Evolutionary conservation across 306 rosid species (phyloP).

Genomic region (Clitoria ternatea): DNA sequence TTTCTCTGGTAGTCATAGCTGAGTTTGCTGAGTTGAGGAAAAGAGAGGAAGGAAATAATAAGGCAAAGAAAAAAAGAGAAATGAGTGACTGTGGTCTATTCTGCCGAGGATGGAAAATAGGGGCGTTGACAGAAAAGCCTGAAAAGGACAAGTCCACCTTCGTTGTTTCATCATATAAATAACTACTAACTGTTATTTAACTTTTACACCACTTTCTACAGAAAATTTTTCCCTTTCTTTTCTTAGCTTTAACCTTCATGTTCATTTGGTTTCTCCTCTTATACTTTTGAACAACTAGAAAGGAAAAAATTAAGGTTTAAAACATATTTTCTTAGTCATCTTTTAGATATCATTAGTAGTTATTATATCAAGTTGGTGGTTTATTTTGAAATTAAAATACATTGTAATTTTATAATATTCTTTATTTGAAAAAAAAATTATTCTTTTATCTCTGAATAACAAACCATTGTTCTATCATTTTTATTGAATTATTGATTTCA

Average conservation of each 20-base stretch:
- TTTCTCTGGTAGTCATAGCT: constrained; percentile 69
- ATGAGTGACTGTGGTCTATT: neutral
- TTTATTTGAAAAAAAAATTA: too few species aligned
- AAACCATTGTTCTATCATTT: too few species aligned
- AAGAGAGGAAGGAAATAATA: neutral
- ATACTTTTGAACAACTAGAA: neutral
- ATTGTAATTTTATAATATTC: too few species aligned
- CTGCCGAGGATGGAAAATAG: neutral
- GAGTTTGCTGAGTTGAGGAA: neutral
- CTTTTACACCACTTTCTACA: neutral
- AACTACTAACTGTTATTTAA: neutral
- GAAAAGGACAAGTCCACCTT: constrained; percentile 14
- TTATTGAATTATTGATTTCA: too few species aligned
- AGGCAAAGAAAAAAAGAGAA: constrained; percentile 1
- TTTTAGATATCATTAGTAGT: too few species aligned
- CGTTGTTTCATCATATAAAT: neutral
- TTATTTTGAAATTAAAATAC: too few species aligned
- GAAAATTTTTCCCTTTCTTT: neutral
- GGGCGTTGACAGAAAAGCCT: constrained; percentile 7
- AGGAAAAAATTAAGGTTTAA: too few species aligned
- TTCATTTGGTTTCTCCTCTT: neutral
- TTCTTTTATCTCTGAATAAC: too few species aligned
- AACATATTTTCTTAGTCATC: too few species aligned
- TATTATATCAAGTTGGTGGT: too few species aligned
- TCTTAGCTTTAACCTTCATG: neutral